Conservation (phyloP, 495 filamentous ascomycete species). For the Daldinia vernicosa region DNA sequence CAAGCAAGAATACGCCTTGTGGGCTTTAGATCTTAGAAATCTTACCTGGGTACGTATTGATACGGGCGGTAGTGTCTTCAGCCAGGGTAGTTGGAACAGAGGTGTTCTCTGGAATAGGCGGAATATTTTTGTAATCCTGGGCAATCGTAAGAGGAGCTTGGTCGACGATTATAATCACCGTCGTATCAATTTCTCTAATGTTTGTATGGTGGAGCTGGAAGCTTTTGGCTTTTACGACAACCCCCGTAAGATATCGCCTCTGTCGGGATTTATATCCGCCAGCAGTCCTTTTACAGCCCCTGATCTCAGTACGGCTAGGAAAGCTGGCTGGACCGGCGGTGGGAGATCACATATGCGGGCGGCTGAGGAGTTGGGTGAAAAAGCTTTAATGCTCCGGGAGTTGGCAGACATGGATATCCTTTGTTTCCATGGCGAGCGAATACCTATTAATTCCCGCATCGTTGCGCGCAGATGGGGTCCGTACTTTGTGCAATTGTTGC, state of each 20-base stretch:
- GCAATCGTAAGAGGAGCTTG: constrained; percentile 89
- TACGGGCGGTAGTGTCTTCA: constrained; percentile 91
- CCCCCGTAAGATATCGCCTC: constrained; percentile 76
- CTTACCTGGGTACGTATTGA: constrained; percentile 95
- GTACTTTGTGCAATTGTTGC: constrained; percentile 90
- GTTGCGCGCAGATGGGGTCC: constrained; percentile 90
- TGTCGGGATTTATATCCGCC: constrained; percentile 81
- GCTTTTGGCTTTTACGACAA: constrained; percentile 98
- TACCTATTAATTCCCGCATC: constrained; percentile 91
- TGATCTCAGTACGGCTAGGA: constrained; percentile 64
- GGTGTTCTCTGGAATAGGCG: constrained; percentile 91
- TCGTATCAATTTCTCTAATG: constrained; percentile 94
- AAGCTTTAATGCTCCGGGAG: constrained; percentile 79
- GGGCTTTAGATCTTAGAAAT: constrained; percentile 88
- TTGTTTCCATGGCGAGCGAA: constrained; percentile 85
- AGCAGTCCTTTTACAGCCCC: constrained; percentile 70
- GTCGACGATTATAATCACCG: constrained; percentile 99
- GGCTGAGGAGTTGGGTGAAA: constrained; percentile 85
- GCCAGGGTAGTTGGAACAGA: constrained; percentile 95
- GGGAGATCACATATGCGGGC: constrained; percentile 72
- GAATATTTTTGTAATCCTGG: constrained; percentile 93
- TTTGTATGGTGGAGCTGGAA: constrained; percentile 95
- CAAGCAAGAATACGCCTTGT: constrained; percentile 97
- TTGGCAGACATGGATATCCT: constrained; percentile 98
- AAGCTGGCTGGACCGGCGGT: constrained; percentile 71